These are phyloP conservation scores for Oidiodendron maius DNA, from an alignment of 495 filamentous ascomycete genomes.

Conservation along the genomic window DNA sequence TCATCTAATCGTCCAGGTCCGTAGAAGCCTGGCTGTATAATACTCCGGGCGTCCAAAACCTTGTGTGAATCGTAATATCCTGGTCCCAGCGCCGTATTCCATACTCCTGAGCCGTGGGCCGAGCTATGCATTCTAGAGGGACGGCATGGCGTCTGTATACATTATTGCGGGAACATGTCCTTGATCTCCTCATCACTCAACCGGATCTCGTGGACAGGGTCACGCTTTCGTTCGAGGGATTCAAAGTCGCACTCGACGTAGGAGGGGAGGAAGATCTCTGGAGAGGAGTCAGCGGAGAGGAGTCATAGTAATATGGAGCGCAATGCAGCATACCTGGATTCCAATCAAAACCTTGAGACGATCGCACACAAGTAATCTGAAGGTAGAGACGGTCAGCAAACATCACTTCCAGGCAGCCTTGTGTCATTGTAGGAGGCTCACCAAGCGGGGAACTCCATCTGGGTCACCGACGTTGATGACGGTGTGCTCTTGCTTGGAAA, in stretches of 20 bases:
- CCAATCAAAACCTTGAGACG: constrained; percentile 66
- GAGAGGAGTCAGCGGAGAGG: not conserved
- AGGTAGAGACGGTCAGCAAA: constrained; percentile 10
- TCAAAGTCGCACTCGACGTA: constrained; percentile 51
- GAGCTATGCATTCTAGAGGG: constrained; percentile 9
- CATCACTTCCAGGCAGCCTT: not conserved
- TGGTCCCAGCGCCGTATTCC: constrained; percentile 17
- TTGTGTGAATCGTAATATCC: constrained; percentile 23
- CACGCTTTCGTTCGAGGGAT: constrained; percentile 57
- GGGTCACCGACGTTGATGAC: constrained; percentile 62
- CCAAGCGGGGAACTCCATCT: constrained; percentile 56
- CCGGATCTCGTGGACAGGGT: constrained; percentile 61
- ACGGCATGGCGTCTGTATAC: too few species aligned
- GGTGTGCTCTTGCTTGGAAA: constrained; percentile 60
- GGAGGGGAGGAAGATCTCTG: constrained; percentile 51
- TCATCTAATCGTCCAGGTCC: constrained; percentile 14
- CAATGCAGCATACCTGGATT: constrained; percentile 49
- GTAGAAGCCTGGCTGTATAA: constrained; percentile 7
- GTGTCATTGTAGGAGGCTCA: constrained; percentile 30
- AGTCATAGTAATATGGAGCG: not conserved
- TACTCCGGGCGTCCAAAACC: constrained; percentile 20
- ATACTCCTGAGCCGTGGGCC: constrained; percentile 5
- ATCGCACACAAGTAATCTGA: constrained; percentile 64
- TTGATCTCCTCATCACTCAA: constrained; percentile 59
- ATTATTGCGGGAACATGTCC: constrained; percentile 46